Evolutionary conservation across 2,329 filamentous ascomycete genomes (phyloP).

Genomic region (Fusarium irregulare): DNA sequence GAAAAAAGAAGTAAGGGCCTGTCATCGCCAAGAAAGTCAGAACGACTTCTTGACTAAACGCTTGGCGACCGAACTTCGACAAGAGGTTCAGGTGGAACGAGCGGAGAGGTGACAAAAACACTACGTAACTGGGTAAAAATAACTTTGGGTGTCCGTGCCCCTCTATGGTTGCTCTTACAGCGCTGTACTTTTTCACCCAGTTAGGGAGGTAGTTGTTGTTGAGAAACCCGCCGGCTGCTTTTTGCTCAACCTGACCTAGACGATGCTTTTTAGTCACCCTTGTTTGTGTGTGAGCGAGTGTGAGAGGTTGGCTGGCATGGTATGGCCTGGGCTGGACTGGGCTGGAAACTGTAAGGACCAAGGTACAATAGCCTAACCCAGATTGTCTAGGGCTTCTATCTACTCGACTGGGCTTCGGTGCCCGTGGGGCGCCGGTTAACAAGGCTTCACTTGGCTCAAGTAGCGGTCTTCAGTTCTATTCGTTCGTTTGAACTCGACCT

Average conservation of each 20-base stretch:
- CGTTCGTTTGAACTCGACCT: neutral
- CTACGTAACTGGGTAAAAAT: conserved; percentile 48
- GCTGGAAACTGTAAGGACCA: neutral
- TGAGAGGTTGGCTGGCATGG: conserved; percentile 1
- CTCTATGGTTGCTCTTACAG: conserved; percentile 1
- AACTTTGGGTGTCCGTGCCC: conserved; percentile 46
- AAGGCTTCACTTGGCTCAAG: conserved; percentile 20
- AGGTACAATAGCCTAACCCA: conserved; percentile 1
- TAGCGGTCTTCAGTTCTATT: conserved; percentile 24
- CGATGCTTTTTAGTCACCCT: conserved; percentile 12
- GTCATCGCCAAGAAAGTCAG: conserved; percentile 20
- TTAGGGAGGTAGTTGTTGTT: conserved; percentile 9
- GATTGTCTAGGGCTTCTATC: neutral
- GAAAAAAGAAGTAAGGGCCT: conserved; percentile 3
- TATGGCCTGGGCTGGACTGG: neutral
- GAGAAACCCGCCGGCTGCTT: conserved; percentile 6
- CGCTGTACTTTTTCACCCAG: neutral
- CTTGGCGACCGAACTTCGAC: neutral
- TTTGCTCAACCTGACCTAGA: neutral
- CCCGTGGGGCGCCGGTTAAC: conserved; percentile 16
- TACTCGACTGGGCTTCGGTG: conserved; percentile 14
- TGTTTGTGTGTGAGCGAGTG: neutral
- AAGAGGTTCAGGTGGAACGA: conserved; percentile 2
- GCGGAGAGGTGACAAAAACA: conserved; percentile 42
- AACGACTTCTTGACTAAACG: conserved; percentile 17